Conservation (phyloP, 2,329 filamentous ascomycete species). For the Diaporthe humulicola region DNA sequence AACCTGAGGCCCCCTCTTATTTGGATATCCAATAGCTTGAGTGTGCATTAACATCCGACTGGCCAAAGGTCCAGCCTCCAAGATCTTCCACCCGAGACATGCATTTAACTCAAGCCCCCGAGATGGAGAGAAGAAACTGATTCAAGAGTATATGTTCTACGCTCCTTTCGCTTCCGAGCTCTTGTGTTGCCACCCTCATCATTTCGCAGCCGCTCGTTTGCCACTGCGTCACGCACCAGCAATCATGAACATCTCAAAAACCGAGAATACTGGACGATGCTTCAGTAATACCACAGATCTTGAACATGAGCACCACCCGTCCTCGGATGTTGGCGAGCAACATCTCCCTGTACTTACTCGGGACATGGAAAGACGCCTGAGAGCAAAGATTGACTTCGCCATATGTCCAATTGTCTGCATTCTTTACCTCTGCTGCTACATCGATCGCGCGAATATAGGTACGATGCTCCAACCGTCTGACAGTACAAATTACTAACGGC, state of each 20-base stretch:
- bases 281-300: no score
- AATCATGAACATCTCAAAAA: neutral
- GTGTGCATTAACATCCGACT: neutral
- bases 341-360: no score
- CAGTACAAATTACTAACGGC: neutral
- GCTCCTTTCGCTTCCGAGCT: no score
- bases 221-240: neutral
- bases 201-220: no score
- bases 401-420: constrained; percentile 74
- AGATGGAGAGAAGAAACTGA: neutral
- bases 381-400: constrained; percentile 71
- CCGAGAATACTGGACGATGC: neutral
- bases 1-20: neutral
- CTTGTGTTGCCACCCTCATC: neutral
- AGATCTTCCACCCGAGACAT: neutral
- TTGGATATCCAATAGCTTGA: neutral
- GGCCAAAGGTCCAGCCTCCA: no score
- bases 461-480: constrained; percentile 10
- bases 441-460: constrained; percentile 79
- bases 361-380: neutral
- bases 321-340: neutral
- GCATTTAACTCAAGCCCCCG: neutral
- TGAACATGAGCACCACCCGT: neutral
- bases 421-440: constrained; percentile 78
- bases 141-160: neutral